Evolutionary conservation across 768 basidiomycete species (phyloP).

Genomic region (button mushroom (Agaricus bisporus)): DNA sequence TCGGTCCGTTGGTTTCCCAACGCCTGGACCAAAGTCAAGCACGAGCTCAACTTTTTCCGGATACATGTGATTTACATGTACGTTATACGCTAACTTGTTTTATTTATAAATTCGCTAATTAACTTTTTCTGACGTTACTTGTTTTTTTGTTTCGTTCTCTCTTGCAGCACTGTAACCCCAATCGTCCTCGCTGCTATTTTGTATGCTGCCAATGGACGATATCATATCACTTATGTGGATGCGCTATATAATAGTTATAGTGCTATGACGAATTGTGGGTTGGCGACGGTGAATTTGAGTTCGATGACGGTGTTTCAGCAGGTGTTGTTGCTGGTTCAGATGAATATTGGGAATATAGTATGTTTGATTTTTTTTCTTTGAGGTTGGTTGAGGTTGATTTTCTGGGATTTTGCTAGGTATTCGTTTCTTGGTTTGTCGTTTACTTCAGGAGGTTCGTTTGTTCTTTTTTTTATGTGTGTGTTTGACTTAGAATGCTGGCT

Average conservation of each 20-base stretch:
- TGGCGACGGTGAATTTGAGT: constrained; percentile 65
- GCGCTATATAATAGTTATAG: constrained; percentile 72
- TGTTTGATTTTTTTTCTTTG: constrained; percentile 22
- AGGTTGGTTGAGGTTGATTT: neutral
- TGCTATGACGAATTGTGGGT: constrained; percentile 75
- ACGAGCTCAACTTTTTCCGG: constrained; percentile 63
- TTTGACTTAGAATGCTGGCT: neutral
- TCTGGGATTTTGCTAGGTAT: constrained; percentile 42
- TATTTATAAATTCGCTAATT: neutral
- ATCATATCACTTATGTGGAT: constrained; percentile 70
- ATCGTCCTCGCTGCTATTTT: constrained; percentile 75
- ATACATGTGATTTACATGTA: constrained; percentile 59
- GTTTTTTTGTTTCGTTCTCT: constrained; percentile 2
- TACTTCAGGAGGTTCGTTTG: constrained; percentile 57
- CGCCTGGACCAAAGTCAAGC: constrained; percentile 27
- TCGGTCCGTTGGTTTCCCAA: neutral
- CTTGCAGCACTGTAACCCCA: constrained; percentile 66
- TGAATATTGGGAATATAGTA: constrained; percentile 73
- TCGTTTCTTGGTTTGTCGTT: constrained; percentile 82
- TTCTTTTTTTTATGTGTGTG: constrained; percentile 1
- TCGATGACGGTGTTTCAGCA: constrained; percentile 67
- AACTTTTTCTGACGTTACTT: no score
- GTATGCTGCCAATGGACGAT: constrained; percentile 75
- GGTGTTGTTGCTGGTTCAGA: constrained; percentile 64
- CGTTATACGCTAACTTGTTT: constrained; percentile 17